These are phyloP conservation scores for Botrytis byssoidea DNA, from an alignment of 2,329 filamentous ascomycete genomes.

Conservation along the genomic window DNA sequence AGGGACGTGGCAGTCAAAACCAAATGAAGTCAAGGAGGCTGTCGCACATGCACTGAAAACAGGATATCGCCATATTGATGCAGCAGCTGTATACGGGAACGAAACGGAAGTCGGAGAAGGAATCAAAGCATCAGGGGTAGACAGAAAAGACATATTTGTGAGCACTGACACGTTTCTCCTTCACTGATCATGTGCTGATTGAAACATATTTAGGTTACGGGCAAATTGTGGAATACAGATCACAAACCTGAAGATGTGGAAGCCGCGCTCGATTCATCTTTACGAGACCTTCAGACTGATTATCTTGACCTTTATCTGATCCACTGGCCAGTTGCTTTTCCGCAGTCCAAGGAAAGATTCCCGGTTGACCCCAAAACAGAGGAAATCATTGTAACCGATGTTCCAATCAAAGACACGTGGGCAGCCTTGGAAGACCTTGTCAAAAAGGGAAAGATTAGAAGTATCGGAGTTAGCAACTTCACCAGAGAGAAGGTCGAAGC, in stretches of 20 bases:
- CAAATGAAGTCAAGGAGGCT: slow-evolving; percentile 44
- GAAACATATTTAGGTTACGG: slow-evolving; percentile 54
- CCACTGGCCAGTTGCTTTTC: slow-evolving; percentile 72
- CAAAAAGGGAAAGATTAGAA: slow-evolving; percentile 42
- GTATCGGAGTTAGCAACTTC: slow-evolving; percentile 55
- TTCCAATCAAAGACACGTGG: slow-evolving; percentile 41
- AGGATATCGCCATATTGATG: slow-evolving; percentile 54
- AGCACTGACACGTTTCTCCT: not conserved
- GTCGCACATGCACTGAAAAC: slow-evolving; percentile 43
- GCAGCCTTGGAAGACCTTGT: slow-evolving; percentile 44
- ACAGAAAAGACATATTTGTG: slow-evolving; percentile 59
- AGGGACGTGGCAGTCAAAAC: slow-evolving; percentile 48
- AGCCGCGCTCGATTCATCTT: slow-evolving; percentile 67
- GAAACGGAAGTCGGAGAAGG: slow-evolving; percentile 81
- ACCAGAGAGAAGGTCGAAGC: slow-evolving; percentile 44
- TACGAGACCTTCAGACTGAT: slow-evolving; percentile 71
- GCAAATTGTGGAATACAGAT: slow-evolving; percentile 72
- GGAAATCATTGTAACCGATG: slow-evolving; percentile 26
- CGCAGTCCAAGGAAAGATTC: slow-evolving; percentile 23
- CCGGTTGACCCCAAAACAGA: slow-evolving; percentile 27
- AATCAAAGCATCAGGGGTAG: slow-evolving; percentile 65
- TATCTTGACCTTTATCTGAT: slow-evolving; percentile 81
- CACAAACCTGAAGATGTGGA: slow-evolving; percentile 66
- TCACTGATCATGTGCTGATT: not conserved
- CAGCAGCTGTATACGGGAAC: slow-evolving; percentile 73